These are phyloP conservation scores for Neonectria coccinea DNA, from an alignment of 2,329 filamentous ascomycete genomes.

Conservation along the genomic window DNA sequence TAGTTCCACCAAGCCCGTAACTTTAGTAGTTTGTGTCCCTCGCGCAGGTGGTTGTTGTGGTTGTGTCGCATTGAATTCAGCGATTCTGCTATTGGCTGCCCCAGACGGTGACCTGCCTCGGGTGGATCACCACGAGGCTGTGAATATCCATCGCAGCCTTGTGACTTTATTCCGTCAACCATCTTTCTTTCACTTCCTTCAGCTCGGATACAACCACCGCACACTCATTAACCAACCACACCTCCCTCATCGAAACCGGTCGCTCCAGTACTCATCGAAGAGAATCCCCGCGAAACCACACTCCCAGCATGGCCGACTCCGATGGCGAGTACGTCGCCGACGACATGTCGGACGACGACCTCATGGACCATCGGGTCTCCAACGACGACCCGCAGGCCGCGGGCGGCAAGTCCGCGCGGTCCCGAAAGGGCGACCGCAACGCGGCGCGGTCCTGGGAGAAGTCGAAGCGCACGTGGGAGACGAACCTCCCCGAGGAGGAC, in stretches of 20 bases:
- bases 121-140: conserved; percentile 45
- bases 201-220: conserved; percentile 3
- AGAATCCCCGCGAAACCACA: not conserved
- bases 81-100: conserved; percentile 34
- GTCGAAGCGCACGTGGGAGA: conserved; percentile 77
- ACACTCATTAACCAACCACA: not conserved
- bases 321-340: conserved; percentile 77
- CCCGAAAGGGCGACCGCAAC: conserved; percentile 51
- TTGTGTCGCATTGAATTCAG: conserved; percentile 15
- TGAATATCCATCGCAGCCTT: conserved; percentile 39
- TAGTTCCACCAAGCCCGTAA: not conserved
- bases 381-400: conserved; percentile 50
- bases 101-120: conserved; percentile 13
- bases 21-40: not conserved
- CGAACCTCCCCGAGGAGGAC: conserved; percentile 74
- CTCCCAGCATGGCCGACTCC: conserved; percentile 73
- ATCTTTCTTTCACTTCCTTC: conserved; percentile 19
- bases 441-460: conserved; percentile 73
- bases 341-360: conserved; percentile 74
- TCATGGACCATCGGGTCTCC: conserved; percentile 62
- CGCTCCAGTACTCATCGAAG: not conserved
- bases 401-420: conserved; percentile 45
- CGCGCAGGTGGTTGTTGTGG: not conserved
- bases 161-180: conserved; percentile 41
- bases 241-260: not conserved